Conservation (phyloP, 176 grass and related monocot species). For the Cenchrus fungigraminus region DNA sequence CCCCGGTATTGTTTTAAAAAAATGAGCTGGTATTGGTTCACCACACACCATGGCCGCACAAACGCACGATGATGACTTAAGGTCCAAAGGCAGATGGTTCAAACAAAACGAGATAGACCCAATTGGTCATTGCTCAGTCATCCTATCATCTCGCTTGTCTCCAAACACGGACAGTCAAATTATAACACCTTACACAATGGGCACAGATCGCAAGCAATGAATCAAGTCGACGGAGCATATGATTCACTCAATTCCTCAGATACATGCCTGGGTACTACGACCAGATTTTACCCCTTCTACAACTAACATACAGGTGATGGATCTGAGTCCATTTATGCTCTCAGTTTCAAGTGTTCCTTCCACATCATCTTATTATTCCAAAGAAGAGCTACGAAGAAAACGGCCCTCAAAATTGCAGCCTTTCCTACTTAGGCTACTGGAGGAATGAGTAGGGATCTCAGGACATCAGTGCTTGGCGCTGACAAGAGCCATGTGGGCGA, state of each 20-base stretch:
- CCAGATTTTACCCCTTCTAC: constrained; percentile 16
- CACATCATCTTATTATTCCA: constrained; percentile 43
- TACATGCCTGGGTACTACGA: neutral
- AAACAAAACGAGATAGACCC: too few relatives aligned
- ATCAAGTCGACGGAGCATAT: constrained; percentile 7
- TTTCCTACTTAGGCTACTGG: constrained; percentile 19
- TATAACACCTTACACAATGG: neutral
- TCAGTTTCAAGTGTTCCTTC: neutral
- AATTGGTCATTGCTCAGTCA: too few relatives aligned
- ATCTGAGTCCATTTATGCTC: neutral
- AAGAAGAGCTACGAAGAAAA: constrained; percentile 21
- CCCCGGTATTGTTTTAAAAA: too few relatives aligned
- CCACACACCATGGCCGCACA: too few relatives aligned
- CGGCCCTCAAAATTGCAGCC: constrained; percentile 58
- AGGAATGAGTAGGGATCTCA: neutral
- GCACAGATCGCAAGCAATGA: neutral
- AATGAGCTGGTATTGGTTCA: too few relatives aligned
- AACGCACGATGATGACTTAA: too few relatives aligned
- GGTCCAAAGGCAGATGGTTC: too few relatives aligned
- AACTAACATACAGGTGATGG: constrained; percentile 33
- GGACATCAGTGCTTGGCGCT: constrained; percentile 55
- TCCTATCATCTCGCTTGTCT: neutral
- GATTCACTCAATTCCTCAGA: neutral
- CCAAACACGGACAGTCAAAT: neutral
- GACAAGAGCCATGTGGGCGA: constrained; percentile 86